phyloP scores from a whole-genome alignment of 257 asterid species.

The Primulina huaijiensis region DNA sequence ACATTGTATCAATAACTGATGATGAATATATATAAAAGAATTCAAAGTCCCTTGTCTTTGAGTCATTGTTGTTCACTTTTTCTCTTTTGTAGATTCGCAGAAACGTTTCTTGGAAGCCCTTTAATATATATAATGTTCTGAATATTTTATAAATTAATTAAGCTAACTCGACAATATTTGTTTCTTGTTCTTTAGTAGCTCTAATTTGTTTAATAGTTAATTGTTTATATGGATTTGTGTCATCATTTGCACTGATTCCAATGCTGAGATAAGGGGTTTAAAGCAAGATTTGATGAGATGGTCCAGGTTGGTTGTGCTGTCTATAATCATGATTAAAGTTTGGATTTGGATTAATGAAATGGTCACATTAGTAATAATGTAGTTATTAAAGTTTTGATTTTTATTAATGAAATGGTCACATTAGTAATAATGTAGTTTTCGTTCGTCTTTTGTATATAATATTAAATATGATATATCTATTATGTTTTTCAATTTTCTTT shows the following conservation, averaged over 20 bases:
- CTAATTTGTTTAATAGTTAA: not conserved
- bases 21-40: conserved; percentile 41
- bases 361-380: not conserved
- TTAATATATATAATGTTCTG: conserved; percentile 19
- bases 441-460: too few relatives aligned
- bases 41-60: conserved; percentile 95
- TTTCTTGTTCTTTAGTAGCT: conserved; percentile 23
- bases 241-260: conserved; percentile 20
- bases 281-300: conserved; percentile 40
- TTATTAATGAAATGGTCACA: conserved; percentile 6
- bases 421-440: too few relatives aligned
- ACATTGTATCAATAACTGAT: conserved; percentile 4
- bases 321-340: conserved; percentile 28
- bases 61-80: conserved; percentile 59
- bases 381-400: conserved; percentile 33
- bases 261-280: conserved; percentile 36
- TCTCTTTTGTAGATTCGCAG: conserved; percentile 80
- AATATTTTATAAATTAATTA: too few relatives aligned
- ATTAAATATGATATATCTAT: too few relatives aligned
- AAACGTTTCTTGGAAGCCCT: conserved; percentile 92
- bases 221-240: not conserved
- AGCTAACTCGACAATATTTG: not conserved
- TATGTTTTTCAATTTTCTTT: too few relatives aligned
- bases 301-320: conserved; percentile 33
- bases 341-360: conserved; percentile 22